phyloP scores from a whole-genome alignment of 805 yeast genomes.

The Nakazawaea wyomingensis region DNA sequence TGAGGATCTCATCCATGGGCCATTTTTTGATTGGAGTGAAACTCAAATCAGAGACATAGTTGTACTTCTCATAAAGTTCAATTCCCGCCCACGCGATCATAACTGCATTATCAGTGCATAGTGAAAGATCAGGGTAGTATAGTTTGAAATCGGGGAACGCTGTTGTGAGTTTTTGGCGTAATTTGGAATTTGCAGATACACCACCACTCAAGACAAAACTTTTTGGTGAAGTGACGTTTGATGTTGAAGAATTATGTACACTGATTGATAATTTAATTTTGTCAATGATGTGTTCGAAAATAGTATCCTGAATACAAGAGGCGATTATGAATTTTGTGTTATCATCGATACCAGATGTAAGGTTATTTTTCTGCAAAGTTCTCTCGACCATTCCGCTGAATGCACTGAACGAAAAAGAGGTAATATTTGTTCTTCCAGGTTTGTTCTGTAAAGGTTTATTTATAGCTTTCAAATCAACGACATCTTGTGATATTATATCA shows the following conservation, averaged over 20 bases:
- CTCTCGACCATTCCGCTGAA: conserved; percentile 34
- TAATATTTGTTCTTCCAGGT: conserved; percentile 36
- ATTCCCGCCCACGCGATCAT: conserved; percentile 99
- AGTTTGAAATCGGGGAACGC: conserved; percentile 24
- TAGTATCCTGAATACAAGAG: conserved; percentile 52
- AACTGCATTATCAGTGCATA: conserved; percentile 92
- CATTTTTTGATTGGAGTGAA: conserved; percentile 73
- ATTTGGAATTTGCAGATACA: conserved; percentile 69
- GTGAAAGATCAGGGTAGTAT: conserved; percentile 60
- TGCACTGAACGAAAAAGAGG: conserved; percentile 74
- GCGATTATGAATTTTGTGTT: conserved; percentile 42
- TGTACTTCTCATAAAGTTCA: conserved; percentile 62
- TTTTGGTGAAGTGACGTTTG: conserved; percentile 15
- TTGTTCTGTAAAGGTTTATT: conserved; percentile 50
- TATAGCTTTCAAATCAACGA: conserved; percentile 23
- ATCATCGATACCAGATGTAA: conserved; percentile 16
- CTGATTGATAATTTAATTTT: conserved; percentile 50
- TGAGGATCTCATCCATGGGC: conserved; percentile 47
- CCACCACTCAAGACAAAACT: conserved; percentile 91
- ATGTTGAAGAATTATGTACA: conserved; percentile 11
- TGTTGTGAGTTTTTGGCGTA: conserved; percentile 44
- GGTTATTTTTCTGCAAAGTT: conserved; percentile 22
- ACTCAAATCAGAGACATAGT: conserved; percentile 42
- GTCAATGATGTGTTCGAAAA: conserved; percentile 69
- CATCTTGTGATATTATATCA: conserved; percentile 17